Conservation (phyloP, 2,329 filamentous ascomycete species). For the Thermothelomyces thermophilus region DNA sequence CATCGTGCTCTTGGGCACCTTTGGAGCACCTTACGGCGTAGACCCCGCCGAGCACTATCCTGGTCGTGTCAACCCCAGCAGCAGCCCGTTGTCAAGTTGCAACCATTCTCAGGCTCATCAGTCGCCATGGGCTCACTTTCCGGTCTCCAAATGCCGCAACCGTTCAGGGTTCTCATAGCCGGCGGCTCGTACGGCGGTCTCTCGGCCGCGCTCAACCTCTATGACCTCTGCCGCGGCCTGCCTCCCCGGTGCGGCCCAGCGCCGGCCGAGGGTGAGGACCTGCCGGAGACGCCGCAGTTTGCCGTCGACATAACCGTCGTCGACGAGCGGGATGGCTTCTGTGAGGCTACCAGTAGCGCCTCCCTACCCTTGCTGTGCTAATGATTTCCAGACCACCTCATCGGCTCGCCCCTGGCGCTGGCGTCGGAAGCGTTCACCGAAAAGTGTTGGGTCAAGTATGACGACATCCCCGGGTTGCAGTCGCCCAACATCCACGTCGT, state of each 20-base stretch:
- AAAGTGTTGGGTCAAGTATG: constrained; percentile 64
- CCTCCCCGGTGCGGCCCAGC: constrained; percentile 38
- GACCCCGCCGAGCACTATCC: background rate
- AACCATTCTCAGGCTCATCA: too few relatives aligned
- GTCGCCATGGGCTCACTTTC: constrained; percentile 18
- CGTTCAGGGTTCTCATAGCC: constrained; percentile 56
- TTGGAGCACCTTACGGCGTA: background rate
- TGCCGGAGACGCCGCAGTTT: constrained; percentile 31
- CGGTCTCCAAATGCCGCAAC: constrained; percentile 15
- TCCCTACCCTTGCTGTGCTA: background rate
- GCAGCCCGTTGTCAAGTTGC: background rate
- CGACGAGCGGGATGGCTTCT: constrained; percentile 78
- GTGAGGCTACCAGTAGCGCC: constrained; percentile 39
- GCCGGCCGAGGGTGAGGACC: constrained; percentile 21
- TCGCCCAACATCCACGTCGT: constrained; percentile 55
- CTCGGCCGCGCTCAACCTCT: constrained; percentile 57
- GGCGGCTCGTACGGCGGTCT: constrained; percentile 70
- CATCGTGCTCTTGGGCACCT: background rate
- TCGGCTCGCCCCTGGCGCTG: constrained; percentile 67
- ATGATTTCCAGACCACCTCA: constrained; percentile 57
- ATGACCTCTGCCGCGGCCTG: constrained; percentile 56
- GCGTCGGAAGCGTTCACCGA: constrained; percentile 56
- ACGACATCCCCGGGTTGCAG: constrained; percentile 60
- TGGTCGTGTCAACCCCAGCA: background rate
- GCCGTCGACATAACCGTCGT: constrained; percentile 65